Percentiles rank a stretch among this genome's conserved stretches.
These are phyloP conservation scores for Apophysomyces sp. DNA, from an alignment of 371 early-diverging fungal genomes.

Conservation along the genomic window DNA sequence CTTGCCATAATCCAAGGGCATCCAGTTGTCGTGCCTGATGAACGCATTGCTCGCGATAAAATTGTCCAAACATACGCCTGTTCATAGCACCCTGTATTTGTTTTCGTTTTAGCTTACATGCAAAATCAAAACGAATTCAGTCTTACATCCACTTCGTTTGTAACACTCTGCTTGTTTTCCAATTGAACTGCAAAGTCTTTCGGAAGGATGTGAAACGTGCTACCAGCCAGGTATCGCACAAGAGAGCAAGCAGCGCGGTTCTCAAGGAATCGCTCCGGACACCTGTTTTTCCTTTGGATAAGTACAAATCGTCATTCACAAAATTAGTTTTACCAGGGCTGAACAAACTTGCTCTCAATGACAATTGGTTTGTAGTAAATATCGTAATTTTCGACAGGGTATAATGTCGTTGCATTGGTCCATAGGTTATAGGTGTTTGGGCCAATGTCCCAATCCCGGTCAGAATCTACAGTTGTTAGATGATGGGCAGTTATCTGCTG, in stretches of 20 bases:
- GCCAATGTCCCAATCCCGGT: conserved; percentile 40
- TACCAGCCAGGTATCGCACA: conserved; percentile 39
- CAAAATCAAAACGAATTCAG: too few species aligned
- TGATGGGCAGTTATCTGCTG: conserved; percentile 24
- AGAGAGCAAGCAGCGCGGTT: conserved; percentile 47
- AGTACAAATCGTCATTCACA: background rate
- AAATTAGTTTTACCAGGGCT: conserved; percentile 33
- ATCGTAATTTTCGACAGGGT: conserved; percentile 43
- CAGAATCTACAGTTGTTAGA: conserved; percentile 32
- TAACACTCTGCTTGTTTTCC: conserved; percentile 12
- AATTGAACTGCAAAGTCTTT: conserved; percentile 40
- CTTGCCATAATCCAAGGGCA: conserved; percentile 41
- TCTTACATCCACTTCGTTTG: conserved; percentile 29
- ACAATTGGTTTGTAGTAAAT: conserved; percentile 48
- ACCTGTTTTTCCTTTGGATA: conserved; percentile 16
- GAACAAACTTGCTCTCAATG: conserved; percentile 37
- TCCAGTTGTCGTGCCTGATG: conserved; percentile 46
- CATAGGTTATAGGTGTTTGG: conserved; percentile 39
- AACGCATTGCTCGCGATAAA: conserved; percentile 49
- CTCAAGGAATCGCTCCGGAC: conserved; percentile 50
- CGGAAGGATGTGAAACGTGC: conserved; percentile 45
- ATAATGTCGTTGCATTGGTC: conserved; percentile 30
- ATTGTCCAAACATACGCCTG: conserved; percentile 45
- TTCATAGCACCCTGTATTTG: conserved; percentile 39
- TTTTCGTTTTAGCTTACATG: too few species aligned